Conservation (phyloP, 2,329 filamentous ascomycete species). For the Fusarium sp. region DNA sequence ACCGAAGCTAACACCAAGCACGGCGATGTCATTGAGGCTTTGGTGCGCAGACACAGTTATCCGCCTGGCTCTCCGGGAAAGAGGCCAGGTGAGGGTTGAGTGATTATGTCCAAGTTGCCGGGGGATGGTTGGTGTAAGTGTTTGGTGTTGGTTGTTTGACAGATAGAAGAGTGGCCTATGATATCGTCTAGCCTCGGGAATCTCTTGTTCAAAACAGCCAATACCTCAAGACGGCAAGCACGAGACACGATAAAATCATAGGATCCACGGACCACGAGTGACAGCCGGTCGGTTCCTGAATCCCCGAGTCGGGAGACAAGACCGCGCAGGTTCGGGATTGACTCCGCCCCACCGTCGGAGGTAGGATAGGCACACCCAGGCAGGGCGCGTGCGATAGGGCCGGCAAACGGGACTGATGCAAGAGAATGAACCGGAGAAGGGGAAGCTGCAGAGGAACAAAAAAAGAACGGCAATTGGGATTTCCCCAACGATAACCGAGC, state of each 20-base stretch:
- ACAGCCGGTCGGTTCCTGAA: slow-evolving; percentile 34
- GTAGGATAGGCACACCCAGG: slow-evolving; percentile 10
- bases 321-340: slow-evolving; percentile 35
- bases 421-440: slow-evolving; percentile 39
- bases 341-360: slow-evolving; percentile 36
- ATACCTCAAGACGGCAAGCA: slow-evolving; percentile 4
- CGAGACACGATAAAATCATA: slow-evolving; percentile 30
- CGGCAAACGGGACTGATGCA: slow-evolving; percentile 25
- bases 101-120: slow-evolving; percentile 1
- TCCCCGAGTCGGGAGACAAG: slow-evolving; percentile 33
- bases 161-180: background rate
- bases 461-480: background rate
- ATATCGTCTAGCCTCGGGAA: slow-evolving; percentile 1
- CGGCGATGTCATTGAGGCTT: slow-evolving; percentile 33
- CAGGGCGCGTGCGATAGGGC: slow-evolving; percentile 14
- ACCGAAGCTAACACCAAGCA: slow-evolving; percentile 34
- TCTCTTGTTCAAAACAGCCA: background rate
- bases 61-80: slow-evolving; percentile 19
- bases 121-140: background rate
- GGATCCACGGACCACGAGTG: slow-evolving; percentile 21
- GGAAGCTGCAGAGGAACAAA: background rate
- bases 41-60: slow-evolving; percentile 30
- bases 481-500: slow-evolving; percentile 14
- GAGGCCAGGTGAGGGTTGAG: slow-evolving; percentile 19
- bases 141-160: too few relatives aligned